Evolutionary conservation across 108 stramenopile genomes (phyloP).

Genomic region (Schizochytrium sp.): DNA sequence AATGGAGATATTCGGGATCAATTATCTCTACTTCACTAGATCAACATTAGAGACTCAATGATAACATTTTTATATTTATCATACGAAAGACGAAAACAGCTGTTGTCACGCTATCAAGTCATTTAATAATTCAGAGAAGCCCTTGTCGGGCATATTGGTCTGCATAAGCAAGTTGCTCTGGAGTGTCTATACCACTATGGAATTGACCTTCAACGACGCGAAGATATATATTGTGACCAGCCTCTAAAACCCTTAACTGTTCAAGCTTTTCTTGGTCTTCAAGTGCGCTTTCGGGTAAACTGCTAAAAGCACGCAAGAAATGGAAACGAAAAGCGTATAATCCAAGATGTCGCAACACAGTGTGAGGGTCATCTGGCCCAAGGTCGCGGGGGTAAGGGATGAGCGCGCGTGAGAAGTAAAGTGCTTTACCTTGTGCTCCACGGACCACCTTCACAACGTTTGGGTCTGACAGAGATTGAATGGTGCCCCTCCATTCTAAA

Average conservation of each 20-base stretch:
- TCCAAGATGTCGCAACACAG: slow-evolving; percentile 19
- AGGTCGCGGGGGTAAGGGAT: not conserved
- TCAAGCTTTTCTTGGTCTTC: slow-evolving; percentile 37
- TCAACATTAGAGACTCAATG: no score
- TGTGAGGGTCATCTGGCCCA: not conserved
- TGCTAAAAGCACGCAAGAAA: not conserved
- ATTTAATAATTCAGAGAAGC: no score
- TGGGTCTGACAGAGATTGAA: slow-evolving; percentile 12
- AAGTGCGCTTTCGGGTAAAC: not conserved
- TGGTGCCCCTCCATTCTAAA: not conserved
- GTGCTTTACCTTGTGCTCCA: not conserved
- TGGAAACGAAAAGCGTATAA: slow-evolving; percentile 46
- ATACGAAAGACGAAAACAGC: no score
- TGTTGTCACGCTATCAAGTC: no score
- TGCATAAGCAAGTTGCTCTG: not conserved
- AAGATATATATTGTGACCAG: not conserved
- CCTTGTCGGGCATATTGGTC: no score
- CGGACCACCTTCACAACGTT: slow-evolving; percentile 53
- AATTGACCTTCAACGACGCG: not conserved
- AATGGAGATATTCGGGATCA: no score
- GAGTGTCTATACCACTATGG: slow-evolving; percentile 1
- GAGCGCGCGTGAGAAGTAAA: slow-evolving; percentile 42
- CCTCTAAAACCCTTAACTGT: slow-evolving; percentile 47
- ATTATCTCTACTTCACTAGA: no score
- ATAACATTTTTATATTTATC: no score